Percentiles rank a stretch among this genome's conserved stretches.
These are phyloP conservation scores for Termitomyces sp. DNA, from an alignment of 768 basidiomycete genomes.

Conservation along the genomic window DNA sequence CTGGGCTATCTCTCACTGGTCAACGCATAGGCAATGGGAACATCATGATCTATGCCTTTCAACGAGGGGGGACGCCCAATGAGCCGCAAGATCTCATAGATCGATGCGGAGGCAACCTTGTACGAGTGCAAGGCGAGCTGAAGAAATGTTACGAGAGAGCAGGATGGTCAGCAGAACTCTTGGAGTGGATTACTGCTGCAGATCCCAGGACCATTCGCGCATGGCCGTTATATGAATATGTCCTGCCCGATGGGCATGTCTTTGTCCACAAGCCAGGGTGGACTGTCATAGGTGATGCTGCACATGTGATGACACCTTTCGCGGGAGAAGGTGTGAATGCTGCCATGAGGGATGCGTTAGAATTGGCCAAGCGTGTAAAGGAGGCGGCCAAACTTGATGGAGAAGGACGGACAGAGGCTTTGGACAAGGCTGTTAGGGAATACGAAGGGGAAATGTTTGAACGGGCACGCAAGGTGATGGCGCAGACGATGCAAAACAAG, in stretches of 20 bases:
- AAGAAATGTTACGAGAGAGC: slow-evolving; percentile 3
- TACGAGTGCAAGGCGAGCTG: neutral
- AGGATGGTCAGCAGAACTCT: slow-evolving; percentile 6
- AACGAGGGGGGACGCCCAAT: neutral
- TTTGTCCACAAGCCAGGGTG: slow-evolving; percentile 9
- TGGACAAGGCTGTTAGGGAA: slow-evolving; percentile 5
- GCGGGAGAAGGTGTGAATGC: slow-evolving; percentile 19
- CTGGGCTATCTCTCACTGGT: slow-evolving; percentile 1
- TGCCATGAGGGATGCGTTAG: slow-evolving; percentile 17
- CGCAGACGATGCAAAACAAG: slow-evolving; percentile 7
- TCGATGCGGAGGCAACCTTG: slow-evolving; percentile 2
- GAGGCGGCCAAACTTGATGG: neutral
- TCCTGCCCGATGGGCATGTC: slow-evolving; percentile 9
- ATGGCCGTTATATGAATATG: slow-evolving; percentile 12
- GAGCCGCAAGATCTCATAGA: slow-evolving; percentile 2
- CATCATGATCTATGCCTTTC: slow-evolving; percentile 10
- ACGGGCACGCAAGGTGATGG: slow-evolving; percentile 3
- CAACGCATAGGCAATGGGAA: slow-evolving; percentile 8
- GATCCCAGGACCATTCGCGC: slow-evolving; percentile 5
- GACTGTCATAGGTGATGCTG: slow-evolving; percentile 20
- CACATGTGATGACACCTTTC: slow-evolving; percentile 21
- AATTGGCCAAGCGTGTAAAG: slow-evolving; percentile 9
- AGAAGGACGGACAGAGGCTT: neutral
- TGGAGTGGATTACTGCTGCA: slow-evolving; percentile 4
- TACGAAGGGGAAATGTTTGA: slow-evolving; percentile 12